Percentiles rank a stretch among this genome's conserved stretches.
Conservation (phyloP, 1,139 yeast genomes). For the Pichiaceae sp. region DNA sequence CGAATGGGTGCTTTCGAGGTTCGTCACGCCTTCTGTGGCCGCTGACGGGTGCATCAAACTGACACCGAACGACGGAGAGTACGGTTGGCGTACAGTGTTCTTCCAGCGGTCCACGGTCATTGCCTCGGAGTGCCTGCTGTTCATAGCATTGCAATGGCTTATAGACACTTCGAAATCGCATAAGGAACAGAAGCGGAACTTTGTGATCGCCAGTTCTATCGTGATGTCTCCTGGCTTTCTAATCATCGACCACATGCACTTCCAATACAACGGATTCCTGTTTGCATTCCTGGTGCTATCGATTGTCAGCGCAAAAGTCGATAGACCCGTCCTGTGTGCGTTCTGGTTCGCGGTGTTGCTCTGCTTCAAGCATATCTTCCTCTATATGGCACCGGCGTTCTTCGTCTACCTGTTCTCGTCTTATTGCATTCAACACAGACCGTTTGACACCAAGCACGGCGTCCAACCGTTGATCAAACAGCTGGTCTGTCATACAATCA, state of each 20-base stretch:
- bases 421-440: slow-evolving; percentile 37
- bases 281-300: slow-evolving; percentile 76
- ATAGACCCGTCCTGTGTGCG: slow-evolving; percentile 57
- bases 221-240: slow-evolving; percentile 84
- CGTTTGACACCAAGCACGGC: slow-evolving; percentile 7
- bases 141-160: slow-evolving; percentile 63
- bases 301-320: slow-evolving; percentile 59
- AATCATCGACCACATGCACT: slow-evolving; percentile 86
- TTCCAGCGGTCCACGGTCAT: slow-evolving; percentile 83
- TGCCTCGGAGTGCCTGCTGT: slow-evolving; percentile 63
- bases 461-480: slow-evolving; percentile 15
- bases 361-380: slow-evolving; percentile 90
- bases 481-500: slow-evolving; percentile 31
- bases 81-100: slow-evolving; percentile 69
- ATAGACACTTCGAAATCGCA: slow-evolving; percentile 39
- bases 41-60: slow-evolving; percentile 76
- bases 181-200: slow-evolving; percentile 40
- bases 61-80: slow-evolving; percentile 44
- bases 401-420: slow-evolving; percentile 69
- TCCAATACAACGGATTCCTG: slow-evolving; percentile 91
- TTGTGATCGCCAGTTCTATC: slow-evolving; percentile 75
- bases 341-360: slow-evolving; percentile 65
- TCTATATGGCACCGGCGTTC: slow-evolving; percentile 92
- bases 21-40: slow-evolving; percentile 57
- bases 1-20: slow-evolving; percentile 68